Conservation (phyloP, 192 early-diverging fungal genomes). For the Gorgonomyces haynaldii region DNA sequence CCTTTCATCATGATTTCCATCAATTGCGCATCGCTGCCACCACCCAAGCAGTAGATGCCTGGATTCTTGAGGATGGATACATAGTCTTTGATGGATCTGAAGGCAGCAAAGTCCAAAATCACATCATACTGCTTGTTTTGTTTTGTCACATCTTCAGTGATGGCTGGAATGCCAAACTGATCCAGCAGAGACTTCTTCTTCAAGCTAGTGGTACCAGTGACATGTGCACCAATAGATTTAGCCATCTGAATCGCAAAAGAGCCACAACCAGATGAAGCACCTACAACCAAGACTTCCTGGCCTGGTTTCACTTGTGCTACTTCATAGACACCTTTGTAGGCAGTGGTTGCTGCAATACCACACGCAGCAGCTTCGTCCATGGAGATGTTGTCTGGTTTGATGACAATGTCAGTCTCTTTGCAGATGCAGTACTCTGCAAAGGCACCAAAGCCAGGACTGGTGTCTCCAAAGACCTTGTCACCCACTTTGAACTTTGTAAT, state of each 20-base stretch:
- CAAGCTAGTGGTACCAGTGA: constrained; percentile 8
- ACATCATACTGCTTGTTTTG: constrained; percentile 3
- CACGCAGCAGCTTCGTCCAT: constrained; percentile 8
- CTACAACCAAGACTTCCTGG: constrained; percentile 24
- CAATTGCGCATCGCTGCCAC: too few relatives aligned
- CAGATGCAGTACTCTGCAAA: constrained; percentile 13
- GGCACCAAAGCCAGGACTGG: constrained; percentile 3
- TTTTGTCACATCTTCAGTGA: constrained; percentile 47
- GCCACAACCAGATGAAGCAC: constrained; percentile 41
- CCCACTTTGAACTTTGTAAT: constrained; percentile 7
- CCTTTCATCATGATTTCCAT: too few relatives aligned
- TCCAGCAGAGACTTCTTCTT: too few relatives aligned
- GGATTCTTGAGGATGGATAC: too few relatives aligned
- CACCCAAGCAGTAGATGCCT: too few relatives aligned
- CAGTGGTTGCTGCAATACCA: constrained; percentile 12
- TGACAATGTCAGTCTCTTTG: background rate
- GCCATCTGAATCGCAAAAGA: constrained; percentile 34
- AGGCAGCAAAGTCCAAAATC: background rate
- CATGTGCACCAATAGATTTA: constrained; percentile 35
- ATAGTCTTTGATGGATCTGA: background rate
- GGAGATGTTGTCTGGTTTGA: background rate
- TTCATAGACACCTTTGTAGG: constrained; percentile 4
- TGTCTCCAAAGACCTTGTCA: constrained; percentile 13
- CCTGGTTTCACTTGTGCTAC: background rate
- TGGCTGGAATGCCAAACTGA: too few relatives aligned